Percentiles rank a stretch among this genome's conserved stretches.
phyloP scores from a whole-genome alignment of 148 eudicot species.

The Amaranthus cruentus region DNA sequence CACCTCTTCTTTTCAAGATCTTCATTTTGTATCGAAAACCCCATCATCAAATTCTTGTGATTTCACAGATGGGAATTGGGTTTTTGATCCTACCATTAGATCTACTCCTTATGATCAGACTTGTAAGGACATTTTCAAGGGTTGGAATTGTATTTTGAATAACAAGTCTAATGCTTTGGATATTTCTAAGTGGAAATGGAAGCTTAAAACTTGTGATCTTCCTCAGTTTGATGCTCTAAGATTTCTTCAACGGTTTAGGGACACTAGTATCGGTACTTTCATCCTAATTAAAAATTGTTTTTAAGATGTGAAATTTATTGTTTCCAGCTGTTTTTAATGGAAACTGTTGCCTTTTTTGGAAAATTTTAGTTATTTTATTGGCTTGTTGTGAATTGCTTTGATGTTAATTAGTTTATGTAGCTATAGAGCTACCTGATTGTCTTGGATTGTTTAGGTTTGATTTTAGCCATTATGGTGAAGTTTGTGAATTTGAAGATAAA shows the following conservation, averaged over 20 bases:
- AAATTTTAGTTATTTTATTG: background rate
- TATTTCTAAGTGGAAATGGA: constrained; percentile 72
- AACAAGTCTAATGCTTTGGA: constrained; percentile 61
- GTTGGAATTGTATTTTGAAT: constrained; percentile 79
- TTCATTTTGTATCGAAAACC: background rate
- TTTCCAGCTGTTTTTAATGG: background rate
- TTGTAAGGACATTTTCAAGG: constrained; percentile 85
- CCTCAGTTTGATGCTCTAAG: constrained; percentile 52
- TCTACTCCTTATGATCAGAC: constrained; percentile 54
- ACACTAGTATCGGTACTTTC: constrained; percentile 62
- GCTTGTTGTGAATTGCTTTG: background rate
- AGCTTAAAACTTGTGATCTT: constrained; percentile 59
- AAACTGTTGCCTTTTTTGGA: no score
- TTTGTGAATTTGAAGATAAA: no score
- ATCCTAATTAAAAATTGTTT: background rate
- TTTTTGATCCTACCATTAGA: constrained; percentile 50
- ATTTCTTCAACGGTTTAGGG: constrained; percentile 49
- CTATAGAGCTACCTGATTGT: no score
- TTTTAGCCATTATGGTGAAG: no score
- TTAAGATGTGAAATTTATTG: background rate
- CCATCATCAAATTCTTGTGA: constrained; percentile 38
- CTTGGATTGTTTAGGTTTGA: no score
- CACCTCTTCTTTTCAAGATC: constrained; percentile 10
- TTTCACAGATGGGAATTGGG: constrained; percentile 66
- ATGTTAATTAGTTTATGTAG: background rate